Evolutionary conservation across 2,329 filamentous ascomycete genomes (phyloP).

Genomic region (Diaporthe amygdali): DNA sequence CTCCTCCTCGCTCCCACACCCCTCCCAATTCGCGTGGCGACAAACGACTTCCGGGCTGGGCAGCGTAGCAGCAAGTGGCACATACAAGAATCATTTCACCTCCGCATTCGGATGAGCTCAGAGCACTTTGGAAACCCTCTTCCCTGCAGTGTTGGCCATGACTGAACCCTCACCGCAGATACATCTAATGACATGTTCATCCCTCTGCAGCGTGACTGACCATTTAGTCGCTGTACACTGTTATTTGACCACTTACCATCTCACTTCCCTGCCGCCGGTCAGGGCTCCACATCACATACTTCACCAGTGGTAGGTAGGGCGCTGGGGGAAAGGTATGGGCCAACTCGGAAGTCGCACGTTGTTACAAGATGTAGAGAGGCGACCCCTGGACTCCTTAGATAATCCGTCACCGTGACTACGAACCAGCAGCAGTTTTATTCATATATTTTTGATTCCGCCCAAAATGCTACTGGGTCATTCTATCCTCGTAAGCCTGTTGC

Average conservation of each 20-base stretch:
- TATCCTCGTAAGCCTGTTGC: slow-evolving; percentile 16
- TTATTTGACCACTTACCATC: no score
- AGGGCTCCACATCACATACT: background rate
- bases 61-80: background rate
- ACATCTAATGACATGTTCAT: background rate
- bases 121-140: no score
- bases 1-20: background rate
- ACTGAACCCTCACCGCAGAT: background rate
- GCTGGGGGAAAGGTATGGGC: background rate
- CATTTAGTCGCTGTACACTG: no score
- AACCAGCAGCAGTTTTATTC: background rate
- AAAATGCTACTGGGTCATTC: slow-evolving; percentile 18
- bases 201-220: background rate
- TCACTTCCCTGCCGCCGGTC: no score
- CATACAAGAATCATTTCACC: background rate
- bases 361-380: no score
- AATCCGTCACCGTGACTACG: background rate
- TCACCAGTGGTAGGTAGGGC: background rate
- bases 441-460: slow-evolving; percentile 11
- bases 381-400: background rate
- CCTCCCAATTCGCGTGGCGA: background rate
- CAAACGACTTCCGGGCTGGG: background rate
- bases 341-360: background rate
- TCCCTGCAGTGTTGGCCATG: background rate
- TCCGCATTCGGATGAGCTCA: background rate